These are phyloP conservation scores for Fusarium illudens DNA, from an alignment of 2,329 filamentous ascomycete species.

Conservation along the genomic window DNA sequence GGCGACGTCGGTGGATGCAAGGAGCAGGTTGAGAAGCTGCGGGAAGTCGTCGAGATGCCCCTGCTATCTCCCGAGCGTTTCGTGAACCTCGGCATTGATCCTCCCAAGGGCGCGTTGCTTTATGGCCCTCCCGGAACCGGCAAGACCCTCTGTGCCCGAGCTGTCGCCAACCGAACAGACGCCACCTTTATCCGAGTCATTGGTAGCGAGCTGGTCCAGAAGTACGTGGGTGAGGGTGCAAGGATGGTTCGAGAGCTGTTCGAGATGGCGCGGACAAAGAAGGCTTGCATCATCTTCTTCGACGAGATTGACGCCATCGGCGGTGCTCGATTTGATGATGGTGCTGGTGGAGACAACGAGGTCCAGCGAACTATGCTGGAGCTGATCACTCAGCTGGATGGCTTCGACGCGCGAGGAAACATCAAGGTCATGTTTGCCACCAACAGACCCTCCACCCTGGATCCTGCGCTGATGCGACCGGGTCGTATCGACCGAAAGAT, in stretches of 20 bases:
- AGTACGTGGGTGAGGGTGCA: slow-evolving; percentile 98
- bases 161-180: slow-evolving; percentile 96
- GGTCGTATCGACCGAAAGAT: slow-evolving; percentile 99
- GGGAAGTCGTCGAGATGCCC: slow-evolving; percentile 99
- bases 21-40: slow-evolving; percentile 98
- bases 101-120: slow-evolving; percentile 94
- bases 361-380: slow-evolving; percentile 98
- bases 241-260: slow-evolving; percentile 99
- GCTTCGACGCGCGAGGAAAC: slow-evolving; percentile 95
- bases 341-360: slow-evolving; percentile 95
- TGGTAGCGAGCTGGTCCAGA: slow-evolving; percentile 96
- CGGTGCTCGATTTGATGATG: slow-evolving; percentile 95
- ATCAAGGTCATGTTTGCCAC: slow-evolving; percentile 99
- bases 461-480: slow-evolving; percentile 96
- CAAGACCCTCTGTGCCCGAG: slow-evolving; percentile 97
- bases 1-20: slow-evolving; percentile 99
- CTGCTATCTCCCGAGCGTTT: slow-evolving; percentile 95
- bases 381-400: slow-evolving; percentile 94
- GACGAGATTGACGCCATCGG: slow-evolving; percentile 98
- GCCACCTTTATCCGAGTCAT: slow-evolving; percentile 99
- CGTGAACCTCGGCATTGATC: slow-evolving; percentile 98
- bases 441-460: slow-evolving; percentile 93
- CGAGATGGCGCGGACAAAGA: slow-evolving; percentile 99
- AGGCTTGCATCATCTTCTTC: slow-evolving; percentile 97
- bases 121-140: slow-evolving; percentile 98